These are phyloP conservation scores for Coprinopsis sp. DNA, from an alignment of 768 basidiomycete species.

Conservation along the genomic window DNA sequence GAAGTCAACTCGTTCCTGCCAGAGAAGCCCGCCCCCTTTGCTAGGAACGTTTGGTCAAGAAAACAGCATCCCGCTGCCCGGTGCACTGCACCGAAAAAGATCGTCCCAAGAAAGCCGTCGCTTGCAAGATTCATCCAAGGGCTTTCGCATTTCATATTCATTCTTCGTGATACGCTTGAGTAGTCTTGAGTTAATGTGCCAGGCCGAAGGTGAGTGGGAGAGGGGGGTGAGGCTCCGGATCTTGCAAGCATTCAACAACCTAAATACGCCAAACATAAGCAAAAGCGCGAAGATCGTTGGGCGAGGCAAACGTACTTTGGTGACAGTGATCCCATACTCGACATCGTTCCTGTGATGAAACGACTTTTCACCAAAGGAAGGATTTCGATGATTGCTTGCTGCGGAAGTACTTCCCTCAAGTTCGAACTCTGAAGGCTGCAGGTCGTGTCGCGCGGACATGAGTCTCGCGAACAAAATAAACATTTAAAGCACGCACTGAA, in stretches of 20 bases:
- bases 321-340: constrained; percentile 36
- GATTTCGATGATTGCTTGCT: not conserved
- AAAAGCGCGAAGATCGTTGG: not conserved
- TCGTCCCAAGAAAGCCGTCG: too few species aligned
- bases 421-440: not conserved
- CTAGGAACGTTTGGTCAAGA: too few species aligned
- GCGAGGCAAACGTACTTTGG: constrained; percentile 24
- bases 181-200: too few species aligned
- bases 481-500: not conserved
- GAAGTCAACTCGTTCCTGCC: too few species aligned
- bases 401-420: not conserved
- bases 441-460: not conserved
- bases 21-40: too few species aligned
- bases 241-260: constrained; percentile 34
- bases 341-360: constrained; percentile 15
- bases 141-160: too few species aligned
- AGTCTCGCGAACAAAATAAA: not conserved
- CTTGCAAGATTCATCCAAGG: too few species aligned
- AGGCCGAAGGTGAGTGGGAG: too few species aligned
- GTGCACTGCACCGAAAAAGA: too few species aligned
- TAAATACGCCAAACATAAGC: constrained; percentile 14
- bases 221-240: constrained; percentile 22
- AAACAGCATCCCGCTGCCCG: too few species aligned
- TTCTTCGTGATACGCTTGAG: too few species aligned
- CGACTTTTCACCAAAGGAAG: constrained; percentile 6